phyloP scores from a whole-genome alignment of 768 basidiomycete genomes.

The Ramaria sp. region DNA sequence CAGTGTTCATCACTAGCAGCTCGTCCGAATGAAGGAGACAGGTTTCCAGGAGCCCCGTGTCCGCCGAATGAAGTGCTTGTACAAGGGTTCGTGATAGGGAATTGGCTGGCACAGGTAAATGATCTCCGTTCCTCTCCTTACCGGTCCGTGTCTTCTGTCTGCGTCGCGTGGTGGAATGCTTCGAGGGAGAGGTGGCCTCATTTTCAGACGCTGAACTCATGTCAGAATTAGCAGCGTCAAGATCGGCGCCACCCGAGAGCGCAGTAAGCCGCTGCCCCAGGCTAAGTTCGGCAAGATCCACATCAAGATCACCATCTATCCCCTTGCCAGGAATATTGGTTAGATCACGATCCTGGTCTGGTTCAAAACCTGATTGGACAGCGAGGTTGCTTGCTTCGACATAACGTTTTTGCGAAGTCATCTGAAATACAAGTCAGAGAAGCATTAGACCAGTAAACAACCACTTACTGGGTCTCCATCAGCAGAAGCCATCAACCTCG shows the following conservation, averaged over 20 bases:
- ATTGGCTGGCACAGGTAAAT: slow-evolving; percentile 41
- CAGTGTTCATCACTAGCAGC: slow-evolving; percentile 76
- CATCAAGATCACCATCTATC: slow-evolving; percentile 63
- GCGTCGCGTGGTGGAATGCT: slow-evolving; percentile 23
- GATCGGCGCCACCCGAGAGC: slow-evolving; percentile 34
- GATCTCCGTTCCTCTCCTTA: background rate
- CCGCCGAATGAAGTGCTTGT: slow-evolving; percentile 93
- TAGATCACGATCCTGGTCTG: slow-evolving; percentile 44
- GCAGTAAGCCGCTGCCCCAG: slow-evolving; percentile 85
- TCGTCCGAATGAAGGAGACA: slow-evolving; percentile 78
- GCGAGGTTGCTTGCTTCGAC: slow-evolving; percentile 49
- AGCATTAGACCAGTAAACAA: background rate
- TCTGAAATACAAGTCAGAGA: background rate
- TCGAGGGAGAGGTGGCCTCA: slow-evolving; percentile 19
- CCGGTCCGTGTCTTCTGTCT: slow-evolving; percentile 29
- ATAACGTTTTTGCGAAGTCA: slow-evolving; percentile 42
- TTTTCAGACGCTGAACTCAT: slow-evolving; percentile 33
- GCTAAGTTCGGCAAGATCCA: slow-evolving; percentile 81
- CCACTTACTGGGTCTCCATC: background rate
- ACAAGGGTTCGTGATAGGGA: slow-evolving; percentile 90
- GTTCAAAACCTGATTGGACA: slow-evolving; percentile 53
- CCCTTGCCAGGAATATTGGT: slow-evolving; percentile 39
- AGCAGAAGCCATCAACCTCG: background rate
- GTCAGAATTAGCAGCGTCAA: slow-evolving; percentile 29
- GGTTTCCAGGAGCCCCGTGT: slow-evolving; percentile 76